A percentile compares a stretch with the other conserved stretches of the same genome.
Evolutionary conservation across 2,329 filamentous ascomycete species (phyloP).

Genomic region (Gnomoniopsis sp.): DNA sequence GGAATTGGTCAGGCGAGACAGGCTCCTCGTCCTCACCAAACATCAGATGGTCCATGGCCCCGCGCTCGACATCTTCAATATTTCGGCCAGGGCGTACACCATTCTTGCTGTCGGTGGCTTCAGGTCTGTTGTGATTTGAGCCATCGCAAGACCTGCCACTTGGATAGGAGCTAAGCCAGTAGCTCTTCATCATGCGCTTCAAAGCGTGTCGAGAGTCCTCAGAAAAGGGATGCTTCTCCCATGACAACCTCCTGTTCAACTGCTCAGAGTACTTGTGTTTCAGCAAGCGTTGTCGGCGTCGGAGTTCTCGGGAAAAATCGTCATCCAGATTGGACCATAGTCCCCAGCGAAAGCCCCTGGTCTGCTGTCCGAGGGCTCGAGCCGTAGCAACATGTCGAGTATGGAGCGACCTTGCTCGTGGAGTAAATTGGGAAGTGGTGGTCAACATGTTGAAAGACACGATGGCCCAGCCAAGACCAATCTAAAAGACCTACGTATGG

Average conservation of each 20-base stretch:
- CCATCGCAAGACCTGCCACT: constrained; percentile 33
- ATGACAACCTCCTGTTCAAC: constrained; percentile 40
- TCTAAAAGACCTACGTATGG: not conserved
- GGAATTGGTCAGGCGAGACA: not conserved
- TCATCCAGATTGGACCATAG: constrained; percentile 42
- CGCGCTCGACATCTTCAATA: constrained; percentile 43
- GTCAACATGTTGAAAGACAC: constrained; percentile 30
- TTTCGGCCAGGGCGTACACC: constrained; percentile 37
- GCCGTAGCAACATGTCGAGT: constrained; percentile 15
- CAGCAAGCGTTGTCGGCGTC: constrained; percentile 39
- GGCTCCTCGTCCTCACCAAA: constrained; percentile 22
- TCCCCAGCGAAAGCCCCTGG: constrained; percentile 46
- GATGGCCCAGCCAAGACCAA: constrained; percentile 1
- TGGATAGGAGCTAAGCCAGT: constrained; percentile 30
- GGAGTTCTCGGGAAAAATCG: constrained; percentile 38
- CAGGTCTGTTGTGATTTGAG: constrained; percentile 30
- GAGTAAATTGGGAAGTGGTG: constrained; percentile 26
- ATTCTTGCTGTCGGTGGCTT: constrained; percentile 32
- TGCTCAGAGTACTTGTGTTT: constrained; percentile 45
- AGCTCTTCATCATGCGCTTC: constrained; percentile 40
- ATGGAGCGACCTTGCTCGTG: constrained; percentile 26
- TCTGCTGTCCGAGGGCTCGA: constrained; percentile 31
- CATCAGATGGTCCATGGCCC: constrained; percentile 41
- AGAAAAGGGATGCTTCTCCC: constrained; percentile 38
- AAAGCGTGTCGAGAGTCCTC: constrained; percentile 33